Evolutionary conservation across 495 filamentous ascomycete genomes (phyloP).

Genomic region (Gamarada debralockiae): DNA sequence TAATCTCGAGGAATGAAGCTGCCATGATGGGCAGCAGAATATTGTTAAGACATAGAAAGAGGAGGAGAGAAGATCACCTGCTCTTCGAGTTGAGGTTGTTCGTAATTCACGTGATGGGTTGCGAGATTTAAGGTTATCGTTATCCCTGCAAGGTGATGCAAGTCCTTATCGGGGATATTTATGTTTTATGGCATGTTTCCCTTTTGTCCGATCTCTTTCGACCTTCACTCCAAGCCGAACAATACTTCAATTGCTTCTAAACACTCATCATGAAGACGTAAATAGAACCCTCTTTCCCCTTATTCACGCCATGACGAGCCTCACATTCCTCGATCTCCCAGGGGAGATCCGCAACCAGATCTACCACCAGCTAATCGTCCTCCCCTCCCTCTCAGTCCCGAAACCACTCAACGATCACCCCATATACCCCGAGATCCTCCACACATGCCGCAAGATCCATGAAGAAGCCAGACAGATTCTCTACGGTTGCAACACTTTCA

Average conservation of each 20-base stretch:
- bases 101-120: not conserved
- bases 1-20: slow-evolving; percentile 29
- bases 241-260: not conserved
- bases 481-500: slow-evolving; percentile 47
- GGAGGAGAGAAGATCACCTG: not conserved
- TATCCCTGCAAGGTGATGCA: no score
- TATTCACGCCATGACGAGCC: slow-evolving; percentile 1
- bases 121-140: slow-evolving; percentile 4
- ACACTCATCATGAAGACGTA: no score
- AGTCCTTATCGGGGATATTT: not conserved
- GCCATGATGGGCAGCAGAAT: slow-evolving; percentile 18
- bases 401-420: slow-evolving; percentile 10
- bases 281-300: no score
- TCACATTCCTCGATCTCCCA: slow-evolving; percentile 40
- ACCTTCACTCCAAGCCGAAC: not conserved
- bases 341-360: slow-evolving; percentile 47
- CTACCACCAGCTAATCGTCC: slow-evolving; percentile 39
- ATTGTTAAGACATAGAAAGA: slow-evolving; percentile 4
- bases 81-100: not conserved
- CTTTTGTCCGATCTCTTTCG: not conserved
- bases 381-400: slow-evolving; percentile 21
- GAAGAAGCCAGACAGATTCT: slow-evolving; percentile 41
- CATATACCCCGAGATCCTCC: slow-evolving; percentile 38
- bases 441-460: slow-evolving; percentile 34
- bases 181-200: no score